Evolutionary conservation across 2,329 filamentous ascomycete genomes (phyloP).

Genomic region (Aureobasidium sp.): DNA sequence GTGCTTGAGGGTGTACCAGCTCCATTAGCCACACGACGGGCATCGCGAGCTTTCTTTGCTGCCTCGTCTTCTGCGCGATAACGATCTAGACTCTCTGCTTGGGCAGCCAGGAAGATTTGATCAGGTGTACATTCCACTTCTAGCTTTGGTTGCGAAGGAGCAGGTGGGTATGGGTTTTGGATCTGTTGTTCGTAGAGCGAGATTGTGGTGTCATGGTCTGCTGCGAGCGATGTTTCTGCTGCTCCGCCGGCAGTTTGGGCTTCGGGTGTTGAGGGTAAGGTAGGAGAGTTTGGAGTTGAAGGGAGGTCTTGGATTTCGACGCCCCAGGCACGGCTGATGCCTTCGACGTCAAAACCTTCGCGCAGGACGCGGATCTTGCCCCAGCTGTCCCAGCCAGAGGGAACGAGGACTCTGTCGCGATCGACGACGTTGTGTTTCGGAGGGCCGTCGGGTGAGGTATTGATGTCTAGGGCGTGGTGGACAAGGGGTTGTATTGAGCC

Average conservation of each 20-base stretch:
- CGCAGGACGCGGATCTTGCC: constrained; percentile 89
- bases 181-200: constrained; percentile 23
- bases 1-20: constrained; percentile 6
- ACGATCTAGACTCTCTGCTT: constrained; percentile 67
- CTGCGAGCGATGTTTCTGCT: constrained; percentile 15
- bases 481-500: constrained; percentile 72
- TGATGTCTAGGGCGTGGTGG: constrained; percentile 79
- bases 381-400: constrained; percentile 97
- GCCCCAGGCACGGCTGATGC: constrained; percentile 69
- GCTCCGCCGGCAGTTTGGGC: constrained; percentile 6
- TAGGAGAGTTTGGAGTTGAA: not conserved
- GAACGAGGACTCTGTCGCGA: constrained; percentile 89
- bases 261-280: not conserved
- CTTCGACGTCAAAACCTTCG: constrained; percentile 87
- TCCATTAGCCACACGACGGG: constrained; percentile 15
- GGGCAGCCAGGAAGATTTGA: constrained; percentile 33
- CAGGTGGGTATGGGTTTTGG: constrained; percentile 24
- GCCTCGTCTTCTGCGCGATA: constrained; percentile 51
- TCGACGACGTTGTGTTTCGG: constrained; percentile 46
- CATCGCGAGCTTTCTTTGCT: constrained; percentile 27
- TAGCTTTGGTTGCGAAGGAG: constrained; percentile 20
- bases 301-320: constrained; percentile 14
- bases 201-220: constrained; percentile 18
- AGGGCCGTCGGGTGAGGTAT: constrained; percentile 56
- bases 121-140: constrained; percentile 26